Percentiles rank a stretch among this genome's conserved stretches.
phyloP scores from a whole-genome alignment of 148 eudicot species.

The Silene latifolia region DNA sequence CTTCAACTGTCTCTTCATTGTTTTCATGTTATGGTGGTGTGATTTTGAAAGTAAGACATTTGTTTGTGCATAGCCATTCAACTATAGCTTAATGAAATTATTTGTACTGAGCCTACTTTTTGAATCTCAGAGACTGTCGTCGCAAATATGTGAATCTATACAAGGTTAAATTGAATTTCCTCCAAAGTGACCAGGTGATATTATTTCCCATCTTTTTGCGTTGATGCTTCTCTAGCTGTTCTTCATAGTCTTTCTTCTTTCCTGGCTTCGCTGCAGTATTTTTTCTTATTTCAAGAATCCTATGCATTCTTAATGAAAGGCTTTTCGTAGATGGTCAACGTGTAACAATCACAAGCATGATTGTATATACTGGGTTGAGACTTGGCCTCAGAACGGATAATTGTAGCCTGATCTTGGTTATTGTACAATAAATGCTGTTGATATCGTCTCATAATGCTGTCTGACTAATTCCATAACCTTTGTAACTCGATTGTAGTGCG shows the following conservation, averaged over 20 bases:
- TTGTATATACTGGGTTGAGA: background rate
- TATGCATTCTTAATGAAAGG: background rate
- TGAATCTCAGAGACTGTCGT: constrained; percentile 48
- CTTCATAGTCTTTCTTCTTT: background rate
- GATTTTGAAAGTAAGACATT: background rate
- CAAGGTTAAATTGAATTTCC: constrained; percentile 75
- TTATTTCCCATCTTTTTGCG: constrained; percentile 2
- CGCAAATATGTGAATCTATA: constrained; percentile 88
- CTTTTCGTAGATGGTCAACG: background rate
- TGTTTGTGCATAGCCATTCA: background rate
- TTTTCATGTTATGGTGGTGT: background rate
- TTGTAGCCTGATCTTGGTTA: background rate
- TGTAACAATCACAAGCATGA: background rate
- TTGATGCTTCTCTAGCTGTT: constrained; percentile 2
- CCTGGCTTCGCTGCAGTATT: background rate
- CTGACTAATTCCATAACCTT: background rate
- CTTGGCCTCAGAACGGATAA: background rate
- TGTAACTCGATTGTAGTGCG: background rate
- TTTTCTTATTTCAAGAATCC: background rate
- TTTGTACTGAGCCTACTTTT: constrained; percentile 11
- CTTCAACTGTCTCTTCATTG: background rate
- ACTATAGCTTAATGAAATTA: constrained; percentile 6
- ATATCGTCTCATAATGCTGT: background rate
- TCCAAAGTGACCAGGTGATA: constrained; percentile 76
- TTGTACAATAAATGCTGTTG: background rate